Percentiles rank a stretch among this genome's conserved stretches.
Evolutionary conservation across 2,329 filamentous ascomycete genomes (phyloP).

Genomic region (Akanthomyces lecanii): DNA sequence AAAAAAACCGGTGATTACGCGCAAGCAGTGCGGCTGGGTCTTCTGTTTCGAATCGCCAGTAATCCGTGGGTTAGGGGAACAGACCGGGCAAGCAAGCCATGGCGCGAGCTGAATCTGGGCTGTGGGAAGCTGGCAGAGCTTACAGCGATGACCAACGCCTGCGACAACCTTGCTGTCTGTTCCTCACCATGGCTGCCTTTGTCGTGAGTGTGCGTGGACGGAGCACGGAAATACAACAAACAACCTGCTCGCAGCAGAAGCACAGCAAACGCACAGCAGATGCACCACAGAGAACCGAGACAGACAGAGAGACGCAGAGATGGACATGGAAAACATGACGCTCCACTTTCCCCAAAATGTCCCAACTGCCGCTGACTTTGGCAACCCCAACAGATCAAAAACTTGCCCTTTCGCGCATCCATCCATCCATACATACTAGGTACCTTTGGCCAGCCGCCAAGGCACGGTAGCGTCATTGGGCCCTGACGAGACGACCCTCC

Average conservation of each 20-base stretch:
- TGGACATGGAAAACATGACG: background rate
- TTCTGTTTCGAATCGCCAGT: too few species aligned
- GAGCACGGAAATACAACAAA: background rate
- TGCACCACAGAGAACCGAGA: background rate
- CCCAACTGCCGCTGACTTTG: conserved; percentile 11
- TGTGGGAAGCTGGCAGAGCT: too few species aligned
- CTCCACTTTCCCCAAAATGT: conserved; percentile 8
- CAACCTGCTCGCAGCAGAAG: background rate
- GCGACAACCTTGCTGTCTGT: too few species aligned
- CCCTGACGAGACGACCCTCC: background rate
- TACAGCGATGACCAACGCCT: too few species aligned
- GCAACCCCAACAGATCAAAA: conserved; percentile 16
- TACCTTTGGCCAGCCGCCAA: conserved; percentile 9
- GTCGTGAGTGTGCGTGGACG: too few species aligned
- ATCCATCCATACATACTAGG: too few species aligned
- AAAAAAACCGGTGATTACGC: too few species aligned
- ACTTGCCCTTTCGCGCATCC: background rate
- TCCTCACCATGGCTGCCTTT: too few species aligned
- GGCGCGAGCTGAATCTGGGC: too few species aligned
- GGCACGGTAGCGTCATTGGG: background rate
- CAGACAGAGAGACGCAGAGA: background rate
- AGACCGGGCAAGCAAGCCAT: too few species aligned
- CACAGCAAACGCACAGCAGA: background rate
- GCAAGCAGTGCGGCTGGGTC: too few species aligned
- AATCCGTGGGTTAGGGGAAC: background rate